Conservation (phyloP, 306 rosid species). For the Trifolium repens region DNA sequence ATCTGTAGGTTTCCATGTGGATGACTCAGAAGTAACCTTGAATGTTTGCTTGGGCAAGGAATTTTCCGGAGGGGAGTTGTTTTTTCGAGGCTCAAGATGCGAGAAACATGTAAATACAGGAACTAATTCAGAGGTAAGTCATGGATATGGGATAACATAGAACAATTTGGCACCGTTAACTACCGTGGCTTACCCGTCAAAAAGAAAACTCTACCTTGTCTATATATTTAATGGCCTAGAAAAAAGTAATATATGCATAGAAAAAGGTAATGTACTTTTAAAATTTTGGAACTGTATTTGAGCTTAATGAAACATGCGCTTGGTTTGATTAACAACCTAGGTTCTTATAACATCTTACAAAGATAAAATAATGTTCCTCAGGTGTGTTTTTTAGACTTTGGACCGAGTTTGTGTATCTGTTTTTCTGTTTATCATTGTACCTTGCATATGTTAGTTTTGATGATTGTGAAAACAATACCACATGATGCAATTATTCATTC, state of each 20-base stretch:
- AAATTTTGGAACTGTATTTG: conserved; percentile 12
- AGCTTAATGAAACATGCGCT: conserved; percentile 9
- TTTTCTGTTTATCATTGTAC: conserved; percentile 1
- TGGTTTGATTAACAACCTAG: conserved; percentile 15
- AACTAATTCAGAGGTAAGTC: conserved; percentile 55
- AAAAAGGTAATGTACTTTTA: conserved; percentile 2
- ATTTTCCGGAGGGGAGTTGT: conserved; percentile 69
- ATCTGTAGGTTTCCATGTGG: conserved; percentile 68
- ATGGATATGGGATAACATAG: conserved; percentile 13
- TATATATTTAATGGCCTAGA: conserved; percentile 2
- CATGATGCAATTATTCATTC: conserved; percentile 35
- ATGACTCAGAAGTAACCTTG: conserved; percentile 68
- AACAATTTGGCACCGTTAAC: conserved; percentile 18
- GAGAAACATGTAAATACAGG: conserved; percentile 67
- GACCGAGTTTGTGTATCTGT: conserved; percentile 6
- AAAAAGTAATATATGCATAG: conserved; percentile 9
- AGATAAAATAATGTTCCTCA: not conserved
- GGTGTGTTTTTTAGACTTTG: conserved; percentile 26
- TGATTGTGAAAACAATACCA: conserved; percentile 25
- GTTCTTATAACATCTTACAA: conserved; percentile 19
- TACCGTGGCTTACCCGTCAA: not conserved
- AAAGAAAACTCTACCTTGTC: not conserved
- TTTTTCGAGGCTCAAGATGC: conserved; percentile 61
- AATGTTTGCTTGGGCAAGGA: conserved; percentile 68
- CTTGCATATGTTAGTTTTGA: conserved; percentile 32